Percentiles rank a stretch among this genome's conserved stretches.
phyloP scores from a whole-genome alignment of 2,329 filamentous ascomycete genomes.

The Fusarium sp. region DNA sequence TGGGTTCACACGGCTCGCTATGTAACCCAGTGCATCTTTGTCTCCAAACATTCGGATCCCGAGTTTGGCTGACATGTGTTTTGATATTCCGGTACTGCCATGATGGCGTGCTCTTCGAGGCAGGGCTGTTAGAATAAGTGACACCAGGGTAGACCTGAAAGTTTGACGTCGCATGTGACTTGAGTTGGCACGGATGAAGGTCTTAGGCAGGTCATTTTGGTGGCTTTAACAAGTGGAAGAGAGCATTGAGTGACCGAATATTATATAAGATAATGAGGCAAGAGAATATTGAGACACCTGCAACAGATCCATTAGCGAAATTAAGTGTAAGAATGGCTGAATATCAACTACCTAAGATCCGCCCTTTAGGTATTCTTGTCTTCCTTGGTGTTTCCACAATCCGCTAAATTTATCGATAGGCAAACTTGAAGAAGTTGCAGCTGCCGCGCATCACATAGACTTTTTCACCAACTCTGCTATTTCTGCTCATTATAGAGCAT shows the following conservation, averaged over 20 bases:
- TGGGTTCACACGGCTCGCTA: neutral
- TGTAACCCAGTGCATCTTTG: neutral
- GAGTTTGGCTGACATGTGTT: neutral
- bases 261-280: neutral
- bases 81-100: neutral
- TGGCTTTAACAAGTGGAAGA: neutral
- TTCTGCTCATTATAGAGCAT: constrained; percentile 3
- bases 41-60: neutral
- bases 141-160: too few relatives aligned
- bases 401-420: neutral
- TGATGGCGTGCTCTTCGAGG: neutral
- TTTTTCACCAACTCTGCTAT: constrained; percentile 17
- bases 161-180: neutral
- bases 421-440: constrained; percentile 9
- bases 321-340: neutral
- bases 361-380: neutral
- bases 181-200: accelerated
- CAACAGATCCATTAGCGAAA: neutral
- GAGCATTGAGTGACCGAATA: too few relatives aligned
- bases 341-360: neutral
- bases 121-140: neutral
- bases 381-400: accelerated
- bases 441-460: constrained; percentile 1
- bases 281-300: too few relatives aligned
- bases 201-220: neutral